Evolutionary conservation across 352 stramenopile genomes (phyloP).

Genomic region (Phytophthora aleatoria): DNA sequence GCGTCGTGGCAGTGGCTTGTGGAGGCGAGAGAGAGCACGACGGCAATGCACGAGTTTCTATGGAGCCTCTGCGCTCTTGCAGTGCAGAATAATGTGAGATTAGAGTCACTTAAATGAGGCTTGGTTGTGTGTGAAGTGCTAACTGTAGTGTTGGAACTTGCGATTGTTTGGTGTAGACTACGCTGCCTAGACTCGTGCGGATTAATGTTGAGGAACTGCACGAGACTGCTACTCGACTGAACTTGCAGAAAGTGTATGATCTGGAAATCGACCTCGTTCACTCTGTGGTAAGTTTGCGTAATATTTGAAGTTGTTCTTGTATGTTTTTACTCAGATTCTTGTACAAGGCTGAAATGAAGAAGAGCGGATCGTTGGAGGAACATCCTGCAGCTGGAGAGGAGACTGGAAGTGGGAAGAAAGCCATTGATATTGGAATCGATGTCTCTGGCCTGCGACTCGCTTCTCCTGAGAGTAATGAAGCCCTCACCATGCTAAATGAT

Average conservation of each 20-base stretch:
- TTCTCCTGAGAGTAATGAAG: constrained; percentile 64
- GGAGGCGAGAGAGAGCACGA: constrained; percentile 49
- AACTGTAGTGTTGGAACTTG: not conserved
- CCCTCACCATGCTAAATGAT: constrained; percentile 47
- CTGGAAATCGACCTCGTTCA: constrained; percentile 67
- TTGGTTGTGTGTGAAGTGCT: not conserved
- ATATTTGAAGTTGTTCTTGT: constrained; percentile 1
- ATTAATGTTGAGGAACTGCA: constrained; percentile 68
- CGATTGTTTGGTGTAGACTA: constrained; percentile 24
- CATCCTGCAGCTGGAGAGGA: constrained; percentile 1
- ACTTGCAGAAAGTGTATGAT: constrained; percentile 65
- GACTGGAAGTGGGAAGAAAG: constrained; percentile 10
- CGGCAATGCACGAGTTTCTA: constrained; percentile 75
- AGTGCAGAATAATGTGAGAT: constrained; percentile 54
- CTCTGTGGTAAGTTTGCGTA: constrained; percentile 39
- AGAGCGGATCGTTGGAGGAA: constrained; percentile 12
- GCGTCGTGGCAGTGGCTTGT: constrained; percentile 64
- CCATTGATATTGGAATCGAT: constrained; percentile 13
- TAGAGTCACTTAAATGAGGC: not conserved
- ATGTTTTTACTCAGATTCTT: constrained; percentile 1
- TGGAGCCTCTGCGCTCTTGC: constrained; percentile 69
- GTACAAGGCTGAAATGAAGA: constrained; percentile 48
- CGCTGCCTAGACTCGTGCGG: constrained; percentile 55
- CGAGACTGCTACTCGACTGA: constrained; percentile 53
- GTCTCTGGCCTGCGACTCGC: constrained; percentile 46